phyloP scores from a whole-genome alignment of 768 basidiomycete species.

The Russula dissimulans region DNA sequence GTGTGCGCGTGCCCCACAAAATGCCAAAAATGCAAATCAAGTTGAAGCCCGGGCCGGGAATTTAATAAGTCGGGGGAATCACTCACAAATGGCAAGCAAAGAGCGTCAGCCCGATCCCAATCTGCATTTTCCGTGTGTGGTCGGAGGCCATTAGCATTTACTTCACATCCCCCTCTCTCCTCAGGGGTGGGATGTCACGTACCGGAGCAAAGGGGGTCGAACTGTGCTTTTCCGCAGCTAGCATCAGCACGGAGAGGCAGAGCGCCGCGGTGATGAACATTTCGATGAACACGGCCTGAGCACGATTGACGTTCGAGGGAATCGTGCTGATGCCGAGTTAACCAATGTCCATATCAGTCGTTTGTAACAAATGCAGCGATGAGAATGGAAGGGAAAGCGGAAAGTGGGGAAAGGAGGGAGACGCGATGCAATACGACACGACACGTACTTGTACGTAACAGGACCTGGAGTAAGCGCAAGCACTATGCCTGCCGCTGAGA shows the following conservation, averaged over 20 bases:
- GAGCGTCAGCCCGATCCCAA: conserved; percentile 58
- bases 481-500: conserved; percentile 49
- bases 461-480: conserved; percentile 45
- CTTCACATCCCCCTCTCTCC: no score
- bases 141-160: not conserved
- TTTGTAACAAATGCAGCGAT: not conserved
- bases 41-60: not conserved
- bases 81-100: conserved; percentile 54
- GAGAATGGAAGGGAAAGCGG: not conserved
- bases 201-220: conserved; percentile 64
- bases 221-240: conserved; percentile 62
- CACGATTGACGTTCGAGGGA: conserved; percentile 39
- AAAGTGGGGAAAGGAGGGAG: no score
- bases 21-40: no score
- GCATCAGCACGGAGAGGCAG: conserved; percentile 58
- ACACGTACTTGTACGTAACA: conserved; percentile 44
- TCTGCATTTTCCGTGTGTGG: conserved; percentile 25
- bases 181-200: conserved; percentile 6
- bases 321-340: conserved; percentile 34
- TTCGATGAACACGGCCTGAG: conserved; percentile 62
- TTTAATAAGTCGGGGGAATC: no score
- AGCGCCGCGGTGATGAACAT: conserved; percentile 58
- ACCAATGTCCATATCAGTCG: no score
- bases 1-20: no score
- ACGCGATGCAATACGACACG: not conserved